A percentile compares a stretch with the other conserved stretches of the same genome.
Evolutionary conservation across 495 filamentous ascomycete genomes (phyloP).

Genomic region (Podospora anserina): DNA sequence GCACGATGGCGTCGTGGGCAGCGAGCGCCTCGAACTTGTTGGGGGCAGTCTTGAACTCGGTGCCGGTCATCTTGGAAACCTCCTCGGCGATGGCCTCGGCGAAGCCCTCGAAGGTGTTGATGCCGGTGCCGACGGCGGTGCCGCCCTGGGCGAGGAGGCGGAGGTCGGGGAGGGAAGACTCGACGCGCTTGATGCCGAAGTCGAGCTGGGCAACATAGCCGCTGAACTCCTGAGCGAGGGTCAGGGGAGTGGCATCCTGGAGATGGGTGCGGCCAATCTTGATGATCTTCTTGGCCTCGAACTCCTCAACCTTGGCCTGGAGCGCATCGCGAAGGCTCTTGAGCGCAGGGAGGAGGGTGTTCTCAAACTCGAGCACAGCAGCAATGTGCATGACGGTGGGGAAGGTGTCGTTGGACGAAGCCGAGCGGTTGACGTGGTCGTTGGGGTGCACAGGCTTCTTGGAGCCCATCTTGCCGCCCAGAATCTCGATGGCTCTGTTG

Average conservation of each 20-base stretch:
- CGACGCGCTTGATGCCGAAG: slow-evolving; percentile 81
- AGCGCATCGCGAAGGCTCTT: slow-evolving; percentile 76
- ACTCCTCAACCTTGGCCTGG: slow-evolving; percentile 85
- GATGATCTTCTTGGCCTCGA: slow-evolving; percentile 79
- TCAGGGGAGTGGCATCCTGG: slow-evolving; percentile 94
- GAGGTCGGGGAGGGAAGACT: slow-evolving; percentile 77
- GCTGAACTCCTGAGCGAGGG: slow-evolving; percentile 95
- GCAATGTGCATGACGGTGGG: slow-evolving; percentile 99
- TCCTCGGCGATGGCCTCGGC: slow-evolving; percentile 87
- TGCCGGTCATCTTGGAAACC: slow-evolving; percentile 86
- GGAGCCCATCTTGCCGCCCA: slow-evolving; percentile 86
- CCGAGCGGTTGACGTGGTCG: slow-evolving; percentile 98
- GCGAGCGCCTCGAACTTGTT: slow-evolving; percentile 99
- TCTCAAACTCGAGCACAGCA: slow-evolving; percentile 87
- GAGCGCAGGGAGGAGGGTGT: slow-evolving; percentile 77
- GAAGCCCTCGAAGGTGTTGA: slow-evolving; percentile 97
- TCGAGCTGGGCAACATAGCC: slow-evolving; percentile 95
- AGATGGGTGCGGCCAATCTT: slow-evolving; percentile 98
- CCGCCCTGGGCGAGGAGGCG: slow-evolving; percentile 90
- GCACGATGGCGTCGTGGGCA: slow-evolving; percentile 92
- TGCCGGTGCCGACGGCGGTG: slow-evolving; percentile 93
- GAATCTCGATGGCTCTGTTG: slow-evolving; percentile 97
- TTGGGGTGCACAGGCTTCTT: slow-evolving; percentile 99
- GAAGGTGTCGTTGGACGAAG: slow-evolving; percentile 98
- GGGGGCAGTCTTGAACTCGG: slow-evolving; percentile 90